phyloP scores from a whole-genome alignment of 148 eudicot genomes.

The Dysphania ambrosioides region DNA sequence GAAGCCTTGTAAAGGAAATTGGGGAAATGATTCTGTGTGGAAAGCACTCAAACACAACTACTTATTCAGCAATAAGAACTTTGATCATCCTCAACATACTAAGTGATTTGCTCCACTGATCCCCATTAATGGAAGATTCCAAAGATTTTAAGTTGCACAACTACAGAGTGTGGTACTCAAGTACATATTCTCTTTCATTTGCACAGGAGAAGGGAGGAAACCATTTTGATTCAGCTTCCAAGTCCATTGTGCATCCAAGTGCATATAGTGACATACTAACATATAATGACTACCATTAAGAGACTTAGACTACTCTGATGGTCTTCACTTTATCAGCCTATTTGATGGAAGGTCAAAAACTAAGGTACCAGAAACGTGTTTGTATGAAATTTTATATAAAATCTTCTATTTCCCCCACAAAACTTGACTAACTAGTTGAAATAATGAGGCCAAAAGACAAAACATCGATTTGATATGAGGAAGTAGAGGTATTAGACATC shows the following conservation, averaged over 20 bases:
- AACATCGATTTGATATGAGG: no score
- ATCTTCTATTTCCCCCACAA: neutral
- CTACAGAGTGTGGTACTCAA: neutral
- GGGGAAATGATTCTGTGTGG: neutral
- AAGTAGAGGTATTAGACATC: no score
- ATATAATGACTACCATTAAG: neutral
- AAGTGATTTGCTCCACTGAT: neutral
- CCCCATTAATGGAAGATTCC: neutral
- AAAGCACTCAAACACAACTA: neutral
- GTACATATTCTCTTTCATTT: neutral
- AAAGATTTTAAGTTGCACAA: neutral
- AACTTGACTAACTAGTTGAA: no score
- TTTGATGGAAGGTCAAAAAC: neutral
- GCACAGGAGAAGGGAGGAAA: no score
- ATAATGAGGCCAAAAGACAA: no score
- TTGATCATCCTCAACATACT: neutral
- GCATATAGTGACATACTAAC: neutral
- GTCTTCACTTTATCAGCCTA: neutral
- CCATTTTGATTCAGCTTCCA: neutral
- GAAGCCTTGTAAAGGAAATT: neutral
- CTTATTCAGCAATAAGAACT: neutral
- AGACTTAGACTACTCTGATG: neutral
- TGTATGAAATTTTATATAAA: neutral
- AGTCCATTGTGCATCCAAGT: neutral
- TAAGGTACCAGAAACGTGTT: neutral